Base-by-base conservation (phyloP, 768 basidiomycete genomes). In the Auriculariales sp. region DNA sequence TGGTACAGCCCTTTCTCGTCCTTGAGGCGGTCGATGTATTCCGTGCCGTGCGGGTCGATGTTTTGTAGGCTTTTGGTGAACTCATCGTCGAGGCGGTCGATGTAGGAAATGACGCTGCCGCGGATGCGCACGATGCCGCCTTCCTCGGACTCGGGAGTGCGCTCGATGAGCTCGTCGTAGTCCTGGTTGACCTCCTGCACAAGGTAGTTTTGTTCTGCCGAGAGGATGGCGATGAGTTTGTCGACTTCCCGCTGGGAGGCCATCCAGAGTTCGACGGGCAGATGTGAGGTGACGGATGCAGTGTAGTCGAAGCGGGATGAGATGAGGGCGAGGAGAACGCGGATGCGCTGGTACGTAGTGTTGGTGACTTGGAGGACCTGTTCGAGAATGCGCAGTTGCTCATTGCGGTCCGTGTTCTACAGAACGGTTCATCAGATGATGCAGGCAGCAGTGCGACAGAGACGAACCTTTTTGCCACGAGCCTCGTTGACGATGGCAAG, bases 251-350 rank as follows among this genome's bases (percentile, higher is more conserved):
- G 71, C 60, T 90, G 86, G 1, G 93, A 90, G 14, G 81, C 71
- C 6, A 82, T 62, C 95, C 95, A 98, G 44, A 89, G 74, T 32
- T 97, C 93, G 52, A 83, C 71, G 5, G 95, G 91, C 83, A 99
- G 95, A 61, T 90, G 80, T 1, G 81, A 77, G 6, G 83, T 71
- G 50, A 83, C 76, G 19, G 83, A 87, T 22, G 89, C 83, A 63
- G 91, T 93, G 71, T 95, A 98, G 68, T 99, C 95, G 62, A 98
- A 95, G 36, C 92, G 85, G 7, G 92, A 88, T 2, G 93, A 91
- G 57, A 98, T 78, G 49, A 98, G 77, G 14, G 92, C 85, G 47
- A 99, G 78, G 29, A 98, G 79, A 28, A 99, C 90, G 49, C 95
- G 84, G 53, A 99, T 92, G 55, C 80, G 81, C 61, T 94, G 90